Evolutionary conservation across 2,329 filamentous ascomycete genomes (phyloP).

Genomic region (Pseudopyricularia cyperi): DNA sequence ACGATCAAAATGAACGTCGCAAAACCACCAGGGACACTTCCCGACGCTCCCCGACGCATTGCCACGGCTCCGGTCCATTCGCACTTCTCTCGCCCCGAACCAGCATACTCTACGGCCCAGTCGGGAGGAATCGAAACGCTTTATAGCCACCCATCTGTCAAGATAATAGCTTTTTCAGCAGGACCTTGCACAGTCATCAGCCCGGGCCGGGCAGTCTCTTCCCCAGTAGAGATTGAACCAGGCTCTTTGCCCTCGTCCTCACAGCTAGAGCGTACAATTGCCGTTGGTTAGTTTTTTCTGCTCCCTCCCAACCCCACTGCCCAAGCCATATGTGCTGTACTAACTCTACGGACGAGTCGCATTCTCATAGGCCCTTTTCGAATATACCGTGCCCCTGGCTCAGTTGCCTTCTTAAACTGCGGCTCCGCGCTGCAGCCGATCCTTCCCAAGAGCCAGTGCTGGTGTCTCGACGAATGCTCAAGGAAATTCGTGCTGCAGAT

Average conservation of each 20-base stretch:
- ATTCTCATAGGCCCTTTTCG: slow-evolving; percentile 49
- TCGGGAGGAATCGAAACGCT: slow-evolving; percentile 48
- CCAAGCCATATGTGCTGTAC: not conserved
- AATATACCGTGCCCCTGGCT: slow-evolving; percentile 76
- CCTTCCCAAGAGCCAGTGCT: slow-evolving; percentile 79
- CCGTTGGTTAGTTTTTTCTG: slow-evolving; percentile 45
- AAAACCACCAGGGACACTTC: slow-evolving; percentile 9
- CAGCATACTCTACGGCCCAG: slow-evolving; percentile 11
- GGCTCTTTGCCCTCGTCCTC: slow-evolving; percentile 62
- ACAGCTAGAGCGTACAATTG: slow-evolving; percentile 68
- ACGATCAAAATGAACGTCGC: slow-evolving; percentile 11
- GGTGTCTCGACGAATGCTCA: slow-evolving; percentile 76
- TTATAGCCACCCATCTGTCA: slow-evolving; percentile 60
- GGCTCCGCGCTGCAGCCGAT: slow-evolving; percentile 76
- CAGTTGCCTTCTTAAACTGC: slow-evolving; percentile 79
- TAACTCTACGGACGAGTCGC: not conserved
- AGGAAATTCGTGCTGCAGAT: slow-evolving; percentile 79
- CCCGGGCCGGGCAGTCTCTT: slow-evolving; percentile 15
- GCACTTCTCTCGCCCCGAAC: slow-evolving; percentile 10
- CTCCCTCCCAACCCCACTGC: not conserved
- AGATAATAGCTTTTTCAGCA: slow-evolving; percentile 46
- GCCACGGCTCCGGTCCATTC: slow-evolving; percentile 22
- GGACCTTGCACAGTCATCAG: slow-evolving; percentile 19
- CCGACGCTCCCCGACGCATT: slow-evolving; percentile 13
- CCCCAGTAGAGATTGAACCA: slow-evolving; percentile 31